A percentile compares a stretch with the other conserved stretches of the same genome.
Evolutionary conservation across 495 filamentous ascomycete species (phyloP).

Genomic region (Penicillium flavigenum): DNA sequence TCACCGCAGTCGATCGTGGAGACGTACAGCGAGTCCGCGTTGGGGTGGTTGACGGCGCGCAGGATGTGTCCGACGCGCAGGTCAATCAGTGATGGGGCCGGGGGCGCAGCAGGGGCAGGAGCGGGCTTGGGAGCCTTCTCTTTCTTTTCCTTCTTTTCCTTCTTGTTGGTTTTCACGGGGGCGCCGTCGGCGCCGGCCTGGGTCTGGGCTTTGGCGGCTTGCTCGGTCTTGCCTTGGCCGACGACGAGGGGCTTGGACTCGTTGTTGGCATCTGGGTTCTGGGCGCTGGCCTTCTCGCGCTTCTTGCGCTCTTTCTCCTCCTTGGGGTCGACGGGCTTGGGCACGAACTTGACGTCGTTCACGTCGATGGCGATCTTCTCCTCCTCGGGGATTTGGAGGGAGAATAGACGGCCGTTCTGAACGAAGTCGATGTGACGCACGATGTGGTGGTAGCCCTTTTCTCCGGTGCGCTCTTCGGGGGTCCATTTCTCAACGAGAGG

Average conservation of each 20-base stretch:
- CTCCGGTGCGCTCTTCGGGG: constrained; percentile 83
- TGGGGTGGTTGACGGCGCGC: constrained; percentile 89
- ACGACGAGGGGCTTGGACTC: constrained; percentile 42
- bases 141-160: constrained; percentile 84
- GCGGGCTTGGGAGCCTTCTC: constrained; percentile 66
- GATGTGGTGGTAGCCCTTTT: constrained; percentile 86
- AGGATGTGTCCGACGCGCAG: constrained; percentile 96
- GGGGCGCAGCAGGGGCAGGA: constrained; percentile 63
- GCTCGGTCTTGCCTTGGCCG: constrained; percentile 48
- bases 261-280: constrained; percentile 37
- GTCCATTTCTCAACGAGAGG: constrained; percentile 78
- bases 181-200: constrained; percentile 42
- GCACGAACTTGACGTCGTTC: constrained; percentile 77
- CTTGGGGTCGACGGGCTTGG: constrained; percentile 77
- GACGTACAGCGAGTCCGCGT: constrained; percentile 93
- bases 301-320: constrained; percentile 87
- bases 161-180: constrained; percentile 43
- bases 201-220: constrained; percentile 42
- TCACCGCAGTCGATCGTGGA: constrained; percentile 97
- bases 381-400: constrained; percentile 63
- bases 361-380: constrained; percentile 81
- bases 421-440: constrained; percentile 93
- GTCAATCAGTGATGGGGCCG: constrained; percentile 85
- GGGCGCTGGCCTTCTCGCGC: constrained; percentile 75
- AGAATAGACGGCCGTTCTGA: constrained; percentile 81